These are phyloP conservation scores for Odonthalia washingtoniensis DNA, from an alignment of 31 red algal genomes.

Conservation along the genomic window DNA sequence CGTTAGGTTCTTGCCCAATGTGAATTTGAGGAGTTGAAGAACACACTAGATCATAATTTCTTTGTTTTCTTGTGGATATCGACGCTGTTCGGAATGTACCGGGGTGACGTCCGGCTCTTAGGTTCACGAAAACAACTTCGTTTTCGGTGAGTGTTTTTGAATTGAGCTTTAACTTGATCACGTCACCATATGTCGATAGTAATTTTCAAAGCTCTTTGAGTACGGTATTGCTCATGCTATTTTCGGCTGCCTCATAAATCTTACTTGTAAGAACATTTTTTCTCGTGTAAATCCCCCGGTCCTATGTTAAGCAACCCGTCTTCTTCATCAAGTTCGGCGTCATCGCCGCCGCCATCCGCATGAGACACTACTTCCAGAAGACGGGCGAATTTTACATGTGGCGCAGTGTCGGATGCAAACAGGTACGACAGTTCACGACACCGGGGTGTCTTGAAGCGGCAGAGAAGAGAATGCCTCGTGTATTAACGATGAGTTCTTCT, in stretches of 20 bases:
- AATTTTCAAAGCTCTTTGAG: background rate
- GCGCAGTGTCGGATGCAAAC: background rate
- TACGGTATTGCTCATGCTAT: background rate
- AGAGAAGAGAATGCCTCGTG: conserved; percentile 6
- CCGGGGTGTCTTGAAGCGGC: no score
- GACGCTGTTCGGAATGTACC: background rate
- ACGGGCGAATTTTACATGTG: background rate
- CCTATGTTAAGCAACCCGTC: background rate
- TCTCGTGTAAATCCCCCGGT: no score
- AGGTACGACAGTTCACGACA: background rate
- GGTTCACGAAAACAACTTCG: background rate
- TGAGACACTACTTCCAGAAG: background rate
- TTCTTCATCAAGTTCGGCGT: no score
- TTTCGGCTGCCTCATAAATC: no score
- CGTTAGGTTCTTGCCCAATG: background rate
- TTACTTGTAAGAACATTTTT: no score
- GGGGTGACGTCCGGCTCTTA: background rate
- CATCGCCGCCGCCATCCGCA: background rate
- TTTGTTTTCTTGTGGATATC: conserved; percentile 35
- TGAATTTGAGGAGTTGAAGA: background rate
- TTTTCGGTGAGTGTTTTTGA: background rate
- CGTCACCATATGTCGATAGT: background rate
- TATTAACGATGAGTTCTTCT: conserved; percentile 33
- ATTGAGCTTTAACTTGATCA: background rate
- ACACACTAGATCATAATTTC: conserved; percentile 41